Evolutionary conservation across 169 alveolate genomes (phyloP), one percentile per base, ranked within the genome.

Genomic region (Plasmodium gaboni): DNA sequence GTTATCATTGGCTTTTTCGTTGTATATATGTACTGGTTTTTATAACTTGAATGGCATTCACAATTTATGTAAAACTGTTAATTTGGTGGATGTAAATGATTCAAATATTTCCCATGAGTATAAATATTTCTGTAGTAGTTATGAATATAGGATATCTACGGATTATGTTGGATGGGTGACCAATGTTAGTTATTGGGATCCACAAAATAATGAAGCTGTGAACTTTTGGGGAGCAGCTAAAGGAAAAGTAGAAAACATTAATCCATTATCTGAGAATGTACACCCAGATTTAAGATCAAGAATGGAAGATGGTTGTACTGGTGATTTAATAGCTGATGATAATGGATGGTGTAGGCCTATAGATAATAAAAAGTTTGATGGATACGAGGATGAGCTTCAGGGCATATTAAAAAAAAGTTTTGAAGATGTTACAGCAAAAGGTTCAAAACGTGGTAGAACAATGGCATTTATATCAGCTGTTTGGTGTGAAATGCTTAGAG

Each of bases 401-500:
- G 97, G 97, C 0, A 94, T 94, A 15, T 95, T 95, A 28, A 73
- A 46, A 0, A 61, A 28, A 13, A 95, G 94, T 44, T 96, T 80
- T 88, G 86, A 61, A 87, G 96, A 94, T 60, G 92, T 96, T 50
- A 93, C 96, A 50, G 95, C 97, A 12, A 73, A 96, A 42, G 97
- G 97, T 22, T 87, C 98, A 10, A 92, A 85, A 48, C 93, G 95
- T 80, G 98, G 97, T 53, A 88, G 98, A 57, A 96, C 98, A 3
- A 94, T 96, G 55, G 94, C 98, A 15, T 96, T 96, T 93, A 93
- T 96, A 69, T 92, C 98, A 3, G 98, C 97, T 19, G 98, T 96
- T 38, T 96, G 97, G 96, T 95, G 98, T 72, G 98, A 96, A 74
- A 96, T 96, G 97, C 95, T 96, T 48, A 89, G 98, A 51, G 98